A percentile compares a stretch with the other conserved stretches of the same genome.
These are phyloP conservation scores for Skeletonema costatum DNA, from an alignment of 108 stramenopile species.

Conservation along the genomic window DNA sequence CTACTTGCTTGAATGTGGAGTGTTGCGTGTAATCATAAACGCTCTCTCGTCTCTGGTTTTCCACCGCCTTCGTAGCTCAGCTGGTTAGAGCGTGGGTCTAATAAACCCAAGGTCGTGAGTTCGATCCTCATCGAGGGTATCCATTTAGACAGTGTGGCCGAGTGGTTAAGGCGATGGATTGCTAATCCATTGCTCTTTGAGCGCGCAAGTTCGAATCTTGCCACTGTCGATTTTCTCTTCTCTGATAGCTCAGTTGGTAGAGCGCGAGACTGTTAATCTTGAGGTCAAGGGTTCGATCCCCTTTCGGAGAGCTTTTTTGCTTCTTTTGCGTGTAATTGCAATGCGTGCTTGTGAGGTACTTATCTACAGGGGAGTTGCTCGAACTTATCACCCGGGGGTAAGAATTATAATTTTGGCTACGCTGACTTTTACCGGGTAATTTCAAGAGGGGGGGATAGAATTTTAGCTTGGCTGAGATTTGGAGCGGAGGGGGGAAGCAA, in stretches of 20 bases:
- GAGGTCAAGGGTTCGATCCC: conserved; percentile 58
- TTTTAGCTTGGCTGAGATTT: too few species aligned
- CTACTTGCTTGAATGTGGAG: too few species aligned
- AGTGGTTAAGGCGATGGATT: conserved; percentile 95
- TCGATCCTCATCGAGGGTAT: conserved; percentile 59
- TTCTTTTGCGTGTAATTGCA: neutral
- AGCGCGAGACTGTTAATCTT: conserved; percentile 69
- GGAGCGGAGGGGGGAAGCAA: too few species aligned
- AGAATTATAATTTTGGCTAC: too few species aligned
- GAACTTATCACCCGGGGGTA: too few species aligned
- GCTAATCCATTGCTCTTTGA: conserved; percentile 91
- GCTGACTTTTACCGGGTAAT: too few species aligned
- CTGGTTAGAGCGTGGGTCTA: conserved; percentile 62
- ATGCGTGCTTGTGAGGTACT: too few species aligned
- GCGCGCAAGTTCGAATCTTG: conserved; percentile 77
- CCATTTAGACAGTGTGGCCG: conserved; percentile 70
- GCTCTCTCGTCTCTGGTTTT: too few species aligned
- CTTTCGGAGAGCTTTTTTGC: conserved; percentile 32
- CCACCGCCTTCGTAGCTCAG: too few species aligned
- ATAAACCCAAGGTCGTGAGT: conserved; percentile 73
- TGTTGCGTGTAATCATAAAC: too few species aligned
- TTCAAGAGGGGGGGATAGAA: too few species aligned
- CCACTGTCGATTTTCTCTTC: conserved; percentile 37
- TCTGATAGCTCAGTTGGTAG: conserved; percentile 62
- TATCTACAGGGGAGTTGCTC: too few species aligned